Conservation (phyloP, 1,139 yeast genomes). For the Hansenula lynferdii region DNA sequence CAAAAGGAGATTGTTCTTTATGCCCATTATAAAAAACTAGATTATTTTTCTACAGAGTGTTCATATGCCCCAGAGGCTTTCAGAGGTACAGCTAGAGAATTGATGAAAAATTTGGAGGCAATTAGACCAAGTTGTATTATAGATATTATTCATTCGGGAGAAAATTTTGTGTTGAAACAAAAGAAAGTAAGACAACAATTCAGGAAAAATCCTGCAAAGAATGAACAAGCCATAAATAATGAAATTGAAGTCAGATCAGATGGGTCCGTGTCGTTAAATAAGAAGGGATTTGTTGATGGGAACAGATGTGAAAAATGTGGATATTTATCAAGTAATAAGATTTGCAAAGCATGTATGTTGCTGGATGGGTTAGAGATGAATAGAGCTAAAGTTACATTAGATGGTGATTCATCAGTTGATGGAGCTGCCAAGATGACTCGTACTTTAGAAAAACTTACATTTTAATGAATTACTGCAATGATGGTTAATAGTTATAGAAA, state of each 20-base stretch:
- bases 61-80: conserved; percentile 98
- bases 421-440: conserved; percentile 71
- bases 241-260: conserved; percentile 54
- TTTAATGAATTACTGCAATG: conserved; percentile 34
- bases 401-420: conserved; percentile 41
- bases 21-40: conserved; percentile 94
- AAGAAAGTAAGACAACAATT: conserved; percentile 31
- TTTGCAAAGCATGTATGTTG: conserved; percentile 91
- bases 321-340: conserved; percentile 77
- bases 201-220: conserved; percentile 18
- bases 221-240: conserved; percentile 20
- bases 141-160: conserved; percentile 94
- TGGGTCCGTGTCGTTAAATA: conserved; percentile 49
- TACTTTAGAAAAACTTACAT: conserved; percentile 59
- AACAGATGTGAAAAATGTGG: conserved; percentile 88
- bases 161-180: conserved; percentile 65
- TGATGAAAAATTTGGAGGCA: conserved; percentile 85
- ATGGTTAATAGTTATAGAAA: no score
- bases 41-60: conserved; percentile 96
- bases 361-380: conserved; percentile 79
- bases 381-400: conserved; percentile 57
- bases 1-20: conserved; percentile 96
- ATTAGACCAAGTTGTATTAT: conserved; percentile 90
- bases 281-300: conserved; percentile 45
- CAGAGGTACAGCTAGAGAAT: conserved; percentile 92